Evolutionary conservation across 1,284 basidiomycete species (phyloP).

Genomic region (Cryptococcus sp.): DNA sequence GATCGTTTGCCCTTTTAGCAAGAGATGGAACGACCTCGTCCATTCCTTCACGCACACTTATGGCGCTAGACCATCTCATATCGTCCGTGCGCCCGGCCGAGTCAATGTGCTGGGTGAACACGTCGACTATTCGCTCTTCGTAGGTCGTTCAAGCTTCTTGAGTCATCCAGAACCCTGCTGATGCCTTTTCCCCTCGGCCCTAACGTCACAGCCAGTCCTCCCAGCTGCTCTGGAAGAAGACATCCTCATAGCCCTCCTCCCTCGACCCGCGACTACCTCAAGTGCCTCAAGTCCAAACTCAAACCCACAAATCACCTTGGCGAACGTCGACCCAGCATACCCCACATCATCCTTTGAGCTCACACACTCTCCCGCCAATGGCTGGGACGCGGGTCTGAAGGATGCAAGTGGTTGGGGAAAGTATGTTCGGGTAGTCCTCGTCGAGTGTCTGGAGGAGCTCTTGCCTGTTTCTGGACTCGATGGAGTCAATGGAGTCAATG

Average conservation of each 20-base stretch:
- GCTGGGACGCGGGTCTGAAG: constrained; percentile 70
- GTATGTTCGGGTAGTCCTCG: constrained; percentile 69
- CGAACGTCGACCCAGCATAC: constrained; percentile 66
- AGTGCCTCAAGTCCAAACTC: background rate
- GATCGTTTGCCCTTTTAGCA: constrained; percentile 35
- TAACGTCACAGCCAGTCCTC: constrained; percentile 62
- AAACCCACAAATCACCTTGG: constrained; percentile 51
- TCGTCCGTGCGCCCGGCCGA: constrained; percentile 79
- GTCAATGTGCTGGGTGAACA: constrained; percentile 81
- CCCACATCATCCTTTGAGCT: constrained; percentile 11
- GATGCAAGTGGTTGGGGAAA: constrained; percentile 76
- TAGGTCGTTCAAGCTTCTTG: constrained; percentile 9
- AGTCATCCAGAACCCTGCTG: background rate
- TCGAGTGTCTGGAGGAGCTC: constrained; percentile 32
- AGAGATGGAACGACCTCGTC: constrained; percentile 67
- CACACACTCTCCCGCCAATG: constrained; percentile 16
- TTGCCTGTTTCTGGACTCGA: constrained; percentile 55
- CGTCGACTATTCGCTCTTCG: constrained; percentile 69
- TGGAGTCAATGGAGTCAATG: constrained; percentile 7
- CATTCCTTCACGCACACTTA: constrained; percentile 67
- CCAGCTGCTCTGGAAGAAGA: constrained; percentile 83
- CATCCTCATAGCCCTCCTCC: constrained; percentile 74
- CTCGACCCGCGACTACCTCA: background rate
- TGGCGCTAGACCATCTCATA: constrained; percentile 67
- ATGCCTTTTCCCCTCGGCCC: constrained; percentile 51